These are phyloP conservation scores for Fraxinus floribunda DNA, from an alignment of 305 asterid species.

Conservation along the genomic window DNA sequence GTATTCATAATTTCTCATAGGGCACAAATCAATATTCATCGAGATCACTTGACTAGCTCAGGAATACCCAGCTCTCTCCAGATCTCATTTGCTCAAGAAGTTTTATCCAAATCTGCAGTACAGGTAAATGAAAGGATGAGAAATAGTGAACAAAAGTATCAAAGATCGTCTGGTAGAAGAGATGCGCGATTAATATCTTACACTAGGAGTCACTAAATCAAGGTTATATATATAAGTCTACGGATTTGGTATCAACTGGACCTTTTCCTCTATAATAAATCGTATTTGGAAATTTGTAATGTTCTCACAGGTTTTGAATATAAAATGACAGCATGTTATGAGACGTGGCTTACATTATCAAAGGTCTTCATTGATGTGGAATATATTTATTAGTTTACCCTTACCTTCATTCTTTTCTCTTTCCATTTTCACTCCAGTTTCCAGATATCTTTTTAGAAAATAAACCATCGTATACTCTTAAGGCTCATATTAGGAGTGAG, in stretches of 20 bases:
- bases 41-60: constrained; percentile 12
- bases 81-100: constrained; percentile 35
- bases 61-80: constrained; percentile 11
- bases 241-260: not conserved
- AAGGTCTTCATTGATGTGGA: not conserved
- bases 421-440: not conserved
- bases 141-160: not conserved
- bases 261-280: not conserved
- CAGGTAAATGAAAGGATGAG: not conserved
- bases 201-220: not conserved
- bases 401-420: not conserved
- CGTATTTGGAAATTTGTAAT: not conserved
- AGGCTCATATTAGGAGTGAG: not conserved
- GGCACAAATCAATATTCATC: constrained; percentile 17
- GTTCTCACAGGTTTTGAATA: not conserved
- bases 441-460: not conserved
- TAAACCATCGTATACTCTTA: not conserved
- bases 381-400: not conserved
- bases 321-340: not conserved
- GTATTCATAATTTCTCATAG: constrained; percentile 23
- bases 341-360: not conserved
- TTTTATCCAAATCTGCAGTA: constrained; percentile 51
- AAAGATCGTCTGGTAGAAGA: not conserved
- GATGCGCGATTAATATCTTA: not conserved
- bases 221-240: not conserved